Percentiles rank a stretch among this genome's conserved stretches.
These are phyloP conservation scores for Ustilago curta DNA, from an alignment of 1,284 basidiomycete species.

Conservation along the genomic window DNA sequence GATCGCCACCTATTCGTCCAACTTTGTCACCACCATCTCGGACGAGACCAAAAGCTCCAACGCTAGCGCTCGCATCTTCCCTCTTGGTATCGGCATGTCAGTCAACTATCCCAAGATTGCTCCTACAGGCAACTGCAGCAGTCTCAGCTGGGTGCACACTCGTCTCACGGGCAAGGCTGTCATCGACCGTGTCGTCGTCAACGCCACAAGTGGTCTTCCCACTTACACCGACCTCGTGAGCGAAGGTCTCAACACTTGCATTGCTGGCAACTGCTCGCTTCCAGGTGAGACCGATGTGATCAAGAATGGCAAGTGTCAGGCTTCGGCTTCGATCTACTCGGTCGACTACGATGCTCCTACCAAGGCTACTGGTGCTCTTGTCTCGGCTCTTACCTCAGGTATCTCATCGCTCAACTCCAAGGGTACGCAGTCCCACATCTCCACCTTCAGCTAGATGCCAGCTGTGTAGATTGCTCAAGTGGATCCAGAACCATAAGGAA, in stretches of 20 bases:
- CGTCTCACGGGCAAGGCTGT: constrained; percentile 59
- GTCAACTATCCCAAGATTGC: constrained; percentile 59
- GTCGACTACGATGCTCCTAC: constrained; percentile 63
- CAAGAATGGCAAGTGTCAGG: constrained; percentile 44
- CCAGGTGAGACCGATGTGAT: constrained; percentile 61
- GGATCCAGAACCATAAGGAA: background rate
- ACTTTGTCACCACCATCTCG: constrained; percentile 54
- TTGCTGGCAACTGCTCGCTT: constrained; percentile 54
- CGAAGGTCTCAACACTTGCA: constrained; percentile 55
- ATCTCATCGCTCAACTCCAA: constrained; percentile 34
- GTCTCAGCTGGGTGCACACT: constrained; percentile 33
- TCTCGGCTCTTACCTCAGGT: constrained; percentile 22
- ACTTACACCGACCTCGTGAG: constrained; percentile 46
- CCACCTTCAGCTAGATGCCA: background rate
- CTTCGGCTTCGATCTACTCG: constrained; percentile 52
- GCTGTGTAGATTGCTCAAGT: background rate
- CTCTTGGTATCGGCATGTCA: constrained; percentile 54
- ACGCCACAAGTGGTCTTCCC: constrained; percentile 54
- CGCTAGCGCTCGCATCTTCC: constrained; percentile 33
- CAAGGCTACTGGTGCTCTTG: constrained; percentile 3
- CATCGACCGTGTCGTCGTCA: constrained; percentile 54
- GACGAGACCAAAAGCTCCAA: constrained; percentile 42
- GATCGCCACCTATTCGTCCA: constrained; percentile 53
- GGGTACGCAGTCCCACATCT: constrained; percentile 6
- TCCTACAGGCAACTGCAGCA: constrained; percentile 39